Percentiles rank a stretch among this genome's conserved stretches.
Conservation (phyloP, 2,329 filamentous ascomycete genomes). For the Arthrobotrys sinensis region DNA sequence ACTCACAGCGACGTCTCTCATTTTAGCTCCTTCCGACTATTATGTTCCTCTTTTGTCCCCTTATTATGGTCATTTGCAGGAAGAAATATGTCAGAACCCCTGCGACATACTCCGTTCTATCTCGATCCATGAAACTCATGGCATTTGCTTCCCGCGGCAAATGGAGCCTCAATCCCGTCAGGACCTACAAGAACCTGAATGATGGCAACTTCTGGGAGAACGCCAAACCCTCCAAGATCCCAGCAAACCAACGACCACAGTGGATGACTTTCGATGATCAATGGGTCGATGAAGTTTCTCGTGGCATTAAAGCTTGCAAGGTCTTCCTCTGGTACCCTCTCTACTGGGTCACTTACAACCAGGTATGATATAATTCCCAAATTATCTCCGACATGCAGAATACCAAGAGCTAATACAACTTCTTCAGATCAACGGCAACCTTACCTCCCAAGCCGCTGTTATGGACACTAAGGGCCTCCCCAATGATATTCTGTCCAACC, state of each 20-base stretch:
- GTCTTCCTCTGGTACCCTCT: constrained; percentile 63
- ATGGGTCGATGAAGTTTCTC: constrained; percentile 63
- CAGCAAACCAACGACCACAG: constrained; percentile 72
- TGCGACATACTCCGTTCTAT: constrained; percentile 80
- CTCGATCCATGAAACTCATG: constrained; percentile 77
- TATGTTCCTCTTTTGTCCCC: constrained; percentile 76
- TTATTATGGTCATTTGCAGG: constrained; percentile 74
- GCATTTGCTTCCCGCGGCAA: constrained; percentile 75
- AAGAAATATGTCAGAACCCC: constrained; percentile 77
- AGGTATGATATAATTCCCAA: constrained; percentile 68
- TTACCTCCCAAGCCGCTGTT: constrained; percentile 72
- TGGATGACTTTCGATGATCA: constrained; percentile 69
- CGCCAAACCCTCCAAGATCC: constrained; percentile 77
- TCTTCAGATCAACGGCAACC: constrained; percentile 75
- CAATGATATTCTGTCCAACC: constrained; percentile 83
- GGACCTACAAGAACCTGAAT: constrained; percentile 74
- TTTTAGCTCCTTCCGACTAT: constrained; percentile 77
- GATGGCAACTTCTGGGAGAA: constrained; percentile 76
- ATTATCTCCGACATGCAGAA: not conserved
- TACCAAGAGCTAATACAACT: constrained; percentile 71
- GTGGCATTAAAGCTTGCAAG: constrained; percentile 63
- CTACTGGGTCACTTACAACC: constrained; percentile 74
- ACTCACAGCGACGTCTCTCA: constrained; percentile 1
- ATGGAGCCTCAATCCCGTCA: constrained; percentile 75
- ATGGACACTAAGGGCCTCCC: constrained; percentile 79